Base-by-base conservation (phyloP, 345 rosid genomes). In the Lagerstroemia speciosa region DNA sequence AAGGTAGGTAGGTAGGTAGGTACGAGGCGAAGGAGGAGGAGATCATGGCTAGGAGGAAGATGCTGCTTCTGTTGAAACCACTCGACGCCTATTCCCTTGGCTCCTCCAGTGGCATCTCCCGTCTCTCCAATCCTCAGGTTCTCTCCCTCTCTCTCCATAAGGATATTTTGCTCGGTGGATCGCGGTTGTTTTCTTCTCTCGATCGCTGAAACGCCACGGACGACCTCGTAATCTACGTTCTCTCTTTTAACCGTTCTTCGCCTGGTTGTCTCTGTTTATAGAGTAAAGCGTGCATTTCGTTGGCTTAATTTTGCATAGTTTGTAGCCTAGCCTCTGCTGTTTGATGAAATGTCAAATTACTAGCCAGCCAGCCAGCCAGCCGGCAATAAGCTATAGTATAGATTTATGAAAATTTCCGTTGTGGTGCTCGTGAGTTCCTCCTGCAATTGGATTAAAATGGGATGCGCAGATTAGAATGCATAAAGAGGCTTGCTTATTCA, bases 41-140 rank as follows among this genome's bases (percentile, higher is more conserved):
- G 70, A 53, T 31, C 45, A 90, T 89, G 98, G 87, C 81, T 68
- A 86, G 83, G 69, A 87, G 84, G 74, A 86, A 83, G 79, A 81
- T 93, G 67, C 38, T 93, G 78, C 75, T 93, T 78, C 79, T 93
- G 50, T 69, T 89, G 82, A 93, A 91, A 75, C 96, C 97, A 34
- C 79, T 83, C 50, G 87, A 93, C 70, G 78, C 82, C 2, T 79
- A 77, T 75, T 83, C 87, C 37, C 70, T 81, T 43, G 78, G 75
- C 64, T 84, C 73, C 31, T 68, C 86, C 7, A 77, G 64, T 50
- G 72, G 71, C 15, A 67, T 67, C 62, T 78, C 88, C 67, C 75
- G 67, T 67, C 58, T 78, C 80, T 74, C 76, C 67, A 87, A 77
- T 72, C 83, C 81, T 70, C 80, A 71, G 91, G 96, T 87, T 65